Evolutionary conservation across 257 asterid genomes (phyloP).

Genomic region (Penstemon eatonii): DNA sequence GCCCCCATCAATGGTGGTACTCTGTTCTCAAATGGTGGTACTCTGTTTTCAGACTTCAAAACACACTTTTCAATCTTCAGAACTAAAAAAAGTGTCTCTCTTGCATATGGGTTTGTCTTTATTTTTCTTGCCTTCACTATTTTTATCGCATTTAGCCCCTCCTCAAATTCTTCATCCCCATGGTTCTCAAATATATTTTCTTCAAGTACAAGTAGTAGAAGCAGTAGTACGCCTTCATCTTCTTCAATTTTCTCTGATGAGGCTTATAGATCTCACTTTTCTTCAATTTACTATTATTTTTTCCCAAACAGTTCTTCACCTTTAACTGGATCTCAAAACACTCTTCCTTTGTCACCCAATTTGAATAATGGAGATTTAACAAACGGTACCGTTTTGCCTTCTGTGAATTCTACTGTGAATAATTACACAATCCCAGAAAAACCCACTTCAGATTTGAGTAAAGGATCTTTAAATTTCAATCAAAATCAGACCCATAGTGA

Average conservation of each 20-base stretch:
- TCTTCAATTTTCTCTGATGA: slow-evolving; percentile 33
- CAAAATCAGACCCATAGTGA: neutral
- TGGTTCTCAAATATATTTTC: slow-evolving; percentile 49
- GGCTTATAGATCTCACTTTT: slow-evolving; percentile 51
- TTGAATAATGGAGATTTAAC: slow-evolving; percentile 15
- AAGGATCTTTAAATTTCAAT: neutral
- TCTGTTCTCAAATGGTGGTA: slow-evolving; percentile 54
- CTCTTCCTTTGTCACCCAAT: slow-evolving; percentile 24
- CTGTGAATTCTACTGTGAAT: slow-evolving; percentile 23
- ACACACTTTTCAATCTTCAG: slow-evolving; percentile 47
- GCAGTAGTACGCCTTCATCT: neutral
- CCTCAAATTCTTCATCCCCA: slow-evolving; percentile 67
- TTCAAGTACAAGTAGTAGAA: neutral
- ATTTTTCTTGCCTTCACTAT: slow-evolving; percentile 64
- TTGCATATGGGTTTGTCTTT: slow-evolving; percentile 55
- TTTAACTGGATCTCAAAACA: slow-evolving; percentile 24
- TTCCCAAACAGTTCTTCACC: slow-evolving; percentile 44
- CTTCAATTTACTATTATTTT: slow-evolving; percentile 49
- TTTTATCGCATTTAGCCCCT: slow-evolving; percentile 72
- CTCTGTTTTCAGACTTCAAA: slow-evolving; percentile 53
- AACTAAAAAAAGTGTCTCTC: slow-evolving; percentile 43
- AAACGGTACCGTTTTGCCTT: slow-evolving; percentile 24
- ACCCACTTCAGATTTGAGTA: too few species aligned
- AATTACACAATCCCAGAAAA: slow-evolving; percentile 3
- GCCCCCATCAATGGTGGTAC: slow-evolving; percentile 54